phyloP scores from a whole-genome alignment of 2,329 filamentous ascomycete genomes.

The Trichoderma sp. region DNA sequence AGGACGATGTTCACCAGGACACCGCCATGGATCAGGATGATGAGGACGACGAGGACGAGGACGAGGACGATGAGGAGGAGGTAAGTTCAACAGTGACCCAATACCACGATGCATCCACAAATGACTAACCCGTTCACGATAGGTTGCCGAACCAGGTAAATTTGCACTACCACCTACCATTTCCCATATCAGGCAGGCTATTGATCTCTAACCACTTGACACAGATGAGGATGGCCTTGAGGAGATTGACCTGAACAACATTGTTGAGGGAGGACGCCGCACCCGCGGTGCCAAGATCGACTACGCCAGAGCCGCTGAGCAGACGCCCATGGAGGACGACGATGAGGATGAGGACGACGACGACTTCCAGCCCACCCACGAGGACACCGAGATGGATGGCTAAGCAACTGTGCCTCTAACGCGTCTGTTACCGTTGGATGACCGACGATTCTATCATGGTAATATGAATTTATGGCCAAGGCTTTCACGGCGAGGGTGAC shows the following conservation, averaged over 20 bases:
- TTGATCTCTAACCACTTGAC: constrained; percentile 14
- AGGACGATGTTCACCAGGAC: constrained; percentile 55
- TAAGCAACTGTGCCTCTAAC: constrained; percentile 31
- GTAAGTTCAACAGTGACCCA: neutral
- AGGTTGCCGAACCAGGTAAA: constrained; percentile 40
- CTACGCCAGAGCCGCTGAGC: constrained; percentile 85
- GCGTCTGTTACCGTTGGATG: neutral
- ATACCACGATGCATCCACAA: neutral
- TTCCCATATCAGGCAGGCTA: too few relatives aligned
- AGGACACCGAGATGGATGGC: constrained; percentile 68
- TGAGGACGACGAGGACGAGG: constrained; percentile 70
- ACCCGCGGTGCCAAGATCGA: constrained; percentile 92
- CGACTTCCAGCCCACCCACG: constrained; percentile 63
- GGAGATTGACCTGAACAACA: constrained; percentile 89
- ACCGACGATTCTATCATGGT: constrained; percentile 4
- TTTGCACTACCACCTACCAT: constrained; percentile 22
- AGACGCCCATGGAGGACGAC: constrained; percentile 73
- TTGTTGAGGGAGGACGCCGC: constrained; percentile 75
- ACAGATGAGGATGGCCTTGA: constrained; percentile 76
- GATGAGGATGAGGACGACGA: constrained; percentile 80
- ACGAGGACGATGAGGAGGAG: constrained; percentile 47
- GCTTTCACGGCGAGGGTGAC: neutral
- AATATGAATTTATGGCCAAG: constrained; percentile 7
- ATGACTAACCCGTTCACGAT: constrained; percentile 33
- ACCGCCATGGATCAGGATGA: constrained; percentile 75